Base-by-base conservation (phyloP, 2,329 filamentous ascomycete genomes). In the Penicillium hesseltinei region DNA sequence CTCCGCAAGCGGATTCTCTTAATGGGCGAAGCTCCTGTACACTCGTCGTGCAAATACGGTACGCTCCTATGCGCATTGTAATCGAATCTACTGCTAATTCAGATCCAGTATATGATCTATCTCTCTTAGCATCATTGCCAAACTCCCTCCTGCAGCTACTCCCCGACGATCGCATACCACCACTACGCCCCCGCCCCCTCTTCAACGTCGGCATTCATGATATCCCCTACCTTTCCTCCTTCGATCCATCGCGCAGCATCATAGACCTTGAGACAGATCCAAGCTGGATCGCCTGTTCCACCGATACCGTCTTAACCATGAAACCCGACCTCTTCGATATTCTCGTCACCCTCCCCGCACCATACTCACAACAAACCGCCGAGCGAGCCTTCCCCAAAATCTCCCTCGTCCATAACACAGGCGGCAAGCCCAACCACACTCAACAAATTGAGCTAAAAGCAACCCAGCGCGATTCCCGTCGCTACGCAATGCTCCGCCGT, bases 171-270 rank as follows among this genome's bases (percentile, higher is more conserved):
- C 81, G 84, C 4, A 80, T 86, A 27, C 81, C 84, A 1, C 81
- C 89, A 59, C 82, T 78, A 15, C 76, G 91, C 57, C 81, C 94
- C 31, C 84, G 87, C 25, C 89, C 93, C 0, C 82, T 99, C n/a
- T 99, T 97, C 77, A 92, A 88, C 51, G 84, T 99, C 58, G 94
- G 94, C 49, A 88, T 99, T 17, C 90, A 96, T 72, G 94, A 99
- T 70, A 96, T 99, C 49, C 85, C 90, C 5, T 86, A 88, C 56
- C 81, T 97, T 5, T 81, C 89, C 5, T 84, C 88, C 43, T 81
- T 97, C 5, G 80, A 81, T 43, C 38, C 62, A 10, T 58, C 59
- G 74, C 47, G 79, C 77, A 69, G 73, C 68, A 61, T 69, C 38
- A 44, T 73, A 61, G 58, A 69, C 62, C 55, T 68, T 46, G 69